These are phyloP conservation scores for Syzygium grande DNA, from an alignment of 345 rosid species.

Conservation along the genomic window DNA sequence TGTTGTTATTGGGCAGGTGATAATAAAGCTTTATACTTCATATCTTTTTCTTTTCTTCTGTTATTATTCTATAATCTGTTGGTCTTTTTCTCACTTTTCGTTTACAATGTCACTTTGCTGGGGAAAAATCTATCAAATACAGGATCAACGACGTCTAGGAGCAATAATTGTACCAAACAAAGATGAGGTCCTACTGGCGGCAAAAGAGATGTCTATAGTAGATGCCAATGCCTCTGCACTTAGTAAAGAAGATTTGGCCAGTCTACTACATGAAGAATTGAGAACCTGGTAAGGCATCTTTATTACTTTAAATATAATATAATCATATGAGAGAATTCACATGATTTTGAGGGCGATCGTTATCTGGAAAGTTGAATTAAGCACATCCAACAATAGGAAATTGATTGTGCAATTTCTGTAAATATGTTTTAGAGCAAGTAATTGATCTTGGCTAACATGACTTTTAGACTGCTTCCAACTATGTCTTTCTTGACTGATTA, in stretches of 20 bases:
- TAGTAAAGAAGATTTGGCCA: slow-evolving; percentile 39
- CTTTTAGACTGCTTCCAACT: neutral
- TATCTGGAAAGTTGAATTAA: neutral
- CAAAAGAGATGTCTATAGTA: slow-evolving; percentile 30
- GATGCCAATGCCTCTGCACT: slow-evolving; percentile 46
- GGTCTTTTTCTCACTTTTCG: neutral
- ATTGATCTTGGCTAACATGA: neutral
- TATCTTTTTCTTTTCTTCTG: neutral
- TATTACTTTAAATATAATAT: slow-evolving; percentile 63
- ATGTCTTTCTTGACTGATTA: neutral
- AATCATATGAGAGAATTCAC: neutral
- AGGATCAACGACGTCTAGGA: slow-evolving; percentile 88
- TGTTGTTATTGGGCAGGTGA: slow-evolving; percentile 78
- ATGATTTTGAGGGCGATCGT: neutral
- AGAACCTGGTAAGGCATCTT: slow-evolving; percentile 45
- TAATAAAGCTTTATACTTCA: neutral
- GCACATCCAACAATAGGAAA: neutral
- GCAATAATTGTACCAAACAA: slow-evolving; percentile 78
- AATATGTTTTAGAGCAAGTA: neutral
- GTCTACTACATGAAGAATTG: slow-evolving; percentile 46
- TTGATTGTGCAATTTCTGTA: neutral
- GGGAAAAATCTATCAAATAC: slow-evolving; percentile 47
- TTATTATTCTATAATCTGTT: neutral
- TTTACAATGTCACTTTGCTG: neutral
- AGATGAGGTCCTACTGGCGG: slow-evolving; percentile 56